Base-by-base conservation (phyloP, 2,329 filamentous ascomycete species). In the Xylaria polymorpha region DNA sequence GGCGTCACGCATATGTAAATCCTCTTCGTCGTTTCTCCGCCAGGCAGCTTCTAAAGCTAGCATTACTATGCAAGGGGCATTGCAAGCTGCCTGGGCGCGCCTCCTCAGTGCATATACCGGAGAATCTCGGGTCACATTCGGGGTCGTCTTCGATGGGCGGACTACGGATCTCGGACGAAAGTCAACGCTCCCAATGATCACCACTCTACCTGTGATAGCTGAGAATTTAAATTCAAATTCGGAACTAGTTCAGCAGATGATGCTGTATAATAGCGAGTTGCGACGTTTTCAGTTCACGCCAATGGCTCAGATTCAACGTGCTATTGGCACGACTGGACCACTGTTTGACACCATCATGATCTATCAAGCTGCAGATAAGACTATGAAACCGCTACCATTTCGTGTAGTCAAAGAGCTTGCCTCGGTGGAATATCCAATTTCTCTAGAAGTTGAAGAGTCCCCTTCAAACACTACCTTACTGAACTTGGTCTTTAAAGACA, bases 261-360 rank as follows among this genome's bases (percentile, higher is more conserved):
- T 94, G 83, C 79, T 83, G 0, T 87, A 87, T 57, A 94, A 92
- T 75, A 84, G 87, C 0, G 80, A 83, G 4, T 81, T 94, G 0
- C 86, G 91, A 57, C 89, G 89, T 67, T 84, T 94, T 75, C 93
- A 96, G 71, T 91, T 91, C 73, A 88, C 88, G 0, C 88, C 93
- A 0, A 82, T 97, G 7, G 84, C 86, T 3, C 87, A 88, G 37
- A 90, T 97, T 10, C 93, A 97, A 74, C 88, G 86, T 59, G 91
- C 90, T 85, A 84, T 93, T 20, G 90, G 90, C 0, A 85, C 88
- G 67, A 83, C 90, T 0, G 88, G 87, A 7, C 82, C 86, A 0
- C 83, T 96, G 0, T 97, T 98, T 73, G 94, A 98, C 76, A 95
- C 94, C 0, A 84, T 98, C 1, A 88, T 98, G 68, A 91, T 93